Evolutionary conservation across 225 moss, liverwort and hornwort species (phyloP), one percentile per base, ranked within the genome.

Genomic region (Anthoceros angustus): DNA sequence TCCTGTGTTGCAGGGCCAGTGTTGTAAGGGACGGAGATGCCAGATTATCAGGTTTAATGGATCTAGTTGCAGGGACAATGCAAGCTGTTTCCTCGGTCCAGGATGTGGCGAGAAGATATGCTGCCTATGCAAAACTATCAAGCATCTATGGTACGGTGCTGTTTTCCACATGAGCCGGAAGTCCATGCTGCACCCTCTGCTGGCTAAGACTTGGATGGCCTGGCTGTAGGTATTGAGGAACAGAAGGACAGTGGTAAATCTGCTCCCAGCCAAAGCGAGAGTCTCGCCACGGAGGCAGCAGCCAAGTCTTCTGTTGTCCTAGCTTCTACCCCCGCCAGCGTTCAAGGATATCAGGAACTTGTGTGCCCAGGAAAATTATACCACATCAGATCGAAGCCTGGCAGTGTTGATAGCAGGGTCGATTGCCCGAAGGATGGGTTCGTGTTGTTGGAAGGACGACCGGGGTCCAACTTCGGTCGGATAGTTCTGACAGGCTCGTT

Each of bases 81-180:
- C 77, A 86, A 73, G 90, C 90, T 25, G 68, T 88, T 1, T 73
- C 94, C 14, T 79, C 83, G 66, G 80, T 94, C 68, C 90, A 94
- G 70, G 94, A 94, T 75, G 84, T 77, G 69, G 94, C 90, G 39
- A 86, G 88, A 25, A 83, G 87, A 70, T 90, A 90, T 67, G 82
- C 81, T 71, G 86, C 86, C 21, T 73, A 86, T 63, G 86, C 87
- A 21, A 78, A 68, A 70, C 83, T 84, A 26, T 81, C 72, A 70
- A 77, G 80, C 63, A 68, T 75, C 63, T 64, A 67, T 71, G 87
- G 80, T 70, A 42, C 73, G 78, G 87, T 87, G 85, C 45, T 67
- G 26, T 10, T 55, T 25, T 32, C 7, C 40, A 69, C 10, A 18
- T 39, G 12, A 32, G 8, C 60, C 20, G 26, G 21, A 39, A 23